Conservation (phyloP, 2,329 filamentous ascomycete species). For the Penicillium sp. region DNA sequence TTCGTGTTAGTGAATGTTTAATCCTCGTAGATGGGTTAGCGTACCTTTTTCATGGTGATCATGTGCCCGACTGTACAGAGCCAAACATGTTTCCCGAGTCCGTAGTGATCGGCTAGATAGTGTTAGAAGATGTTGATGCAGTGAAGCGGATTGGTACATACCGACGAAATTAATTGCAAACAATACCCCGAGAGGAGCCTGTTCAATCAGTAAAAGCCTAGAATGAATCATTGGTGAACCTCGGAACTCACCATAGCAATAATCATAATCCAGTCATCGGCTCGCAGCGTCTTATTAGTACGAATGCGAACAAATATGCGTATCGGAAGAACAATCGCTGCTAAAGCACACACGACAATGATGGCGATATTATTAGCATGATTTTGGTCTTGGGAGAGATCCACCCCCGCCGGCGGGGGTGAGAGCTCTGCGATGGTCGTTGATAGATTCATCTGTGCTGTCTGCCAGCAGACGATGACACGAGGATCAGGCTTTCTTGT, state of each 20-base stretch:
- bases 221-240: background rate
- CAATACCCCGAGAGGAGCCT: background rate
- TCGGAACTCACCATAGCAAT: background rate
- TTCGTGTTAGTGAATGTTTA: background rate
- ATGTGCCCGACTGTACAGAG: background rate
- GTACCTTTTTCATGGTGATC: conserved; percentile 1
- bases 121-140: background rate
- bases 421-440: background rate
- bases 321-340: background rate
- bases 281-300: background rate
- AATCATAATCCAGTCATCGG: conserved; percentile 7
- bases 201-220: background rate
- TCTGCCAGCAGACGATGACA: background rate
- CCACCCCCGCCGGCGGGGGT: background rate
- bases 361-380: background rate
- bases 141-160: background rate
- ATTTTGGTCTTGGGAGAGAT: background rate
- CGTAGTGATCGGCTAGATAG: background rate
- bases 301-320: background rate
- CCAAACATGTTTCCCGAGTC: conserved; percentile 11
- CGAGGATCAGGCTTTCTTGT: background rate
- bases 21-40: background rate
- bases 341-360: background rate
- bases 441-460: background rate
- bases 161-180: background rate